Percentiles rank a stretch among this genome's conserved stretches.
phyloP scores from a whole-genome alignment of 208 protist genomes.

The Trypanosoma melophagium region DNA sequence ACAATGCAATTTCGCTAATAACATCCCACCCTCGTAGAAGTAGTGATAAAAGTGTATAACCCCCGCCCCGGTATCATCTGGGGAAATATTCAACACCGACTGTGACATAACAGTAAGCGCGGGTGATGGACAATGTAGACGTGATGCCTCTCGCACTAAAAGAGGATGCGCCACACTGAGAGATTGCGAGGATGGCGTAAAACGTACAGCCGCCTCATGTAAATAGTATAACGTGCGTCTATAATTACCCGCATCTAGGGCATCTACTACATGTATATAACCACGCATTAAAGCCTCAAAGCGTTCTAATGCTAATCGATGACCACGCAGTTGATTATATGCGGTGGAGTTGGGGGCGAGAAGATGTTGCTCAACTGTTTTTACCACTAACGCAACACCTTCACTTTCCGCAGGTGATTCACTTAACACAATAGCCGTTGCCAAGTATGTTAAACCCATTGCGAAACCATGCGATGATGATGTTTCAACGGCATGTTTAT shows the following conservation, averaged over 20 bases:
- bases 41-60: slow-evolving; percentile 47
- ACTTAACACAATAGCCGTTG: slow-evolving; percentile 11
- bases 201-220: slow-evolving; percentile 6
- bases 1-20: slow-evolving; percentile 30
- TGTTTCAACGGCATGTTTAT: neutral
- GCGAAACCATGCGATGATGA: neutral
- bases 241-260: neutral
- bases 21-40: slow-evolving; percentile 43
- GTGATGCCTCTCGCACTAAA: slow-evolving; percentile 32
- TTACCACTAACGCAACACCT: neutral
- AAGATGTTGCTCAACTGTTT: slow-evolving; percentile 18
- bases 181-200: slow-evolving; percentile 15
- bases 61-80: slow-evolving; percentile 36
- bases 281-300: slow-evolving; percentile 46
- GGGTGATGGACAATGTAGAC: slow-evolving; percentile 12
- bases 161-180: slow-evolving; percentile 45
- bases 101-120: slow-evolving; percentile 43
- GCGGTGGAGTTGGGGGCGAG: neutral
- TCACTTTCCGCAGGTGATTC: neutral
- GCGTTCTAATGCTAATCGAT: slow-evolving; percentile 33
- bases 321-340: slow-evolving; percentile 28
- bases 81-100: slow-evolving; percentile 33
- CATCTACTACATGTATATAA: slow-evolving; percentile 31
- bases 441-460: slow-evolving; percentile 27
- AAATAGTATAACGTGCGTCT: slow-evolving; percentile 25